These are phyloP conservation scores for Aspergillus hortae DNA, from an alignment of 2,329 filamentous ascomycete genomes.

Conservation along the genomic window DNA sequence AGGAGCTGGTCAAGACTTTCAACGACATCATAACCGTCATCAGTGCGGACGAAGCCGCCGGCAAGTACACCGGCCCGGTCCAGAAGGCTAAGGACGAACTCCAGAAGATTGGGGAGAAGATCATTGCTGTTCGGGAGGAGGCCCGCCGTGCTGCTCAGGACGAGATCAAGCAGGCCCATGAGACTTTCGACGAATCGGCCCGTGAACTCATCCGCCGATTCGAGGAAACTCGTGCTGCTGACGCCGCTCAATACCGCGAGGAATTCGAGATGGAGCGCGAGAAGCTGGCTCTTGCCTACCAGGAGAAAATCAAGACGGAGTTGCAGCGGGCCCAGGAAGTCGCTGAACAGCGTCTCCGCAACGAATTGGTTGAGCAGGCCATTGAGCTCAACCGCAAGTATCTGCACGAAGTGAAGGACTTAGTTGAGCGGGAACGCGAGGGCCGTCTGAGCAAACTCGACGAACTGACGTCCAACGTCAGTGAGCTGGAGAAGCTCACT, in stretches of 20 bases:
- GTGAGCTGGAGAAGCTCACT: constrained; percentile 82
- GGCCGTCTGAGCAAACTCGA: constrained; percentile 82
- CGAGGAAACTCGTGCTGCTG: constrained; percentile 74
- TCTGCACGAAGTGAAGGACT: constrained; percentile 68
- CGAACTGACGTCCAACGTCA: constrained; percentile 72
- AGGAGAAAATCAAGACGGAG: constrained; percentile 73
- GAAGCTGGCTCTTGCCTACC: constrained; percentile 72
- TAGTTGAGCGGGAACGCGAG: constrained; percentile 84
- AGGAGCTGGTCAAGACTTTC: constrained; percentile 89
- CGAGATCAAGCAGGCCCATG: constrained; percentile 67
- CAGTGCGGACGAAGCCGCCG: constrained; percentile 76
- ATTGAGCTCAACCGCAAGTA: constrained; percentile 85
- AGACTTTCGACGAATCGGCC: constrained; percentile 82
- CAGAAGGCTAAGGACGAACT: constrained; percentile 83
- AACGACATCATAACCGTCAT: constrained; percentile 94
- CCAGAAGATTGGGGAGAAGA: constrained; percentile 71
- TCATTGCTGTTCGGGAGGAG: constrained; percentile 67
- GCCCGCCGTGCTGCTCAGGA: constrained; percentile 69
- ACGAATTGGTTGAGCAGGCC: constrained; percentile 85
- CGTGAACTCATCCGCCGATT: constrained; percentile 85
- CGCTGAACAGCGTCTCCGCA: constrained; percentile 76
- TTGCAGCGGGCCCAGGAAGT: constrained; percentile 75
- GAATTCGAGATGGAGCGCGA: constrained; percentile 88
- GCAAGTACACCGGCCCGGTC: constrained; percentile 74
- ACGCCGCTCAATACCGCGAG: constrained; percentile 77